Evolutionary conservation across 1,284 basidiomycete species (phyloP).

Genomic region (Marasmius oreades): DNA sequence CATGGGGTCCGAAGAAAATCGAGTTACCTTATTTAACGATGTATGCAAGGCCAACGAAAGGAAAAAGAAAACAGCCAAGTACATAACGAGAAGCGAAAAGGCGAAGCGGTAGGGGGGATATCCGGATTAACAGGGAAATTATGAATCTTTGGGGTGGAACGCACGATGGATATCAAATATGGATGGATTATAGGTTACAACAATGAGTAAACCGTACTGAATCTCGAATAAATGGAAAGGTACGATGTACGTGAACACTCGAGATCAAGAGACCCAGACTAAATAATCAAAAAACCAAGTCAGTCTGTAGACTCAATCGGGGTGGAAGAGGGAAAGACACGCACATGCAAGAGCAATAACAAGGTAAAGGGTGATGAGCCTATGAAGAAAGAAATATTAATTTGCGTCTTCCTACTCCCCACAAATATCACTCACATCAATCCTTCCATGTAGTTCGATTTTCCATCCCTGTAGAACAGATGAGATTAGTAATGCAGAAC

Average conservation of each 20-base stretch:
- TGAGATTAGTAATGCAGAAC: background rate
- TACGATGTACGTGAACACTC: too few relatives aligned
- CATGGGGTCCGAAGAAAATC: too few relatives aligned
- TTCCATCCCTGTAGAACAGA: constrained; percentile 56
- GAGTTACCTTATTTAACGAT: too few relatives aligned
- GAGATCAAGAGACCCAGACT: constrained; percentile 28
- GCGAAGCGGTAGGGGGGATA: too few relatives aligned
- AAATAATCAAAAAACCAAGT: background rate
- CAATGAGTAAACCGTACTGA: too few relatives aligned
- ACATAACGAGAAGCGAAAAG: too few relatives aligned
- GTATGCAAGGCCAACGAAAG: too few relatives aligned
- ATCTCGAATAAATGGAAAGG: background rate
- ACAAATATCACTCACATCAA: constrained; percentile 37
- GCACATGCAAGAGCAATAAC: constrained; percentile 57
- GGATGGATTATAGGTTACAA: too few relatives aligned
- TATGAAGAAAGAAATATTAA: background rate
- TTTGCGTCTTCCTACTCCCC: background rate
- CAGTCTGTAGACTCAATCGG: constrained; percentile 2
- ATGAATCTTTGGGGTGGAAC: too few relatives aligned
- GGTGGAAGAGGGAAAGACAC: constrained; percentile 16
- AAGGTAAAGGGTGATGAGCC: constrained; percentile 57
- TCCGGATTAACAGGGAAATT: too few relatives aligned
- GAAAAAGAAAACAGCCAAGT: too few relatives aligned
- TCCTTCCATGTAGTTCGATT: constrained; percentile 87
- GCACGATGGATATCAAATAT: too few relatives aligned